A percentile compares a stretch with the other conserved stretches of the same genome.
Evolutionary conservation across 768 basidiomycete genomes (phyloP).

Genomic region (Phylloporus sp.): DNA sequence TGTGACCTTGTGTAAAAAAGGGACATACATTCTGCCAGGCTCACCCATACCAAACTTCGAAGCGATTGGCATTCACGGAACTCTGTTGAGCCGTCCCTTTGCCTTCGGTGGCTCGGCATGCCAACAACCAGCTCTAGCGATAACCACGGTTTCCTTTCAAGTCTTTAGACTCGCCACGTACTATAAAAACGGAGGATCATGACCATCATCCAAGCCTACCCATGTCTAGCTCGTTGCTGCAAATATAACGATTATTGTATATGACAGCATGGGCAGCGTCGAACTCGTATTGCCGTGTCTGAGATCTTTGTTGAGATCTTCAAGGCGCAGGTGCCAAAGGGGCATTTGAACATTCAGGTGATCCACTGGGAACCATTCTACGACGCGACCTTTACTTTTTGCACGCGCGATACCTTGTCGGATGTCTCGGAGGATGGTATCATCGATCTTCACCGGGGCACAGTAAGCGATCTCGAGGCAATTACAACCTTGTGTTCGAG

Average conservation of each 20-base stretch:
- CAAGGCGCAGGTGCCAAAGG: conserved; percentile 33
- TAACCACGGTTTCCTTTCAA: background rate
- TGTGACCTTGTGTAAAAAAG: too few species aligned
- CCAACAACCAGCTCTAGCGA: background rate
- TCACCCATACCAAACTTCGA: too few species aligned
- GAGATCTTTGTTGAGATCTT: conserved; percentile 43
- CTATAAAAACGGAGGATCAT: background rate
- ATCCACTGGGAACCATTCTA: conserved; percentile 56
- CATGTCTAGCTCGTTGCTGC: conserved; percentile 14
- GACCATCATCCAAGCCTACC: conserved; percentile 5
- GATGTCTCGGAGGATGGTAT: conserved; percentile 6
- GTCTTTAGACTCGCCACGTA: conserved; percentile 5
- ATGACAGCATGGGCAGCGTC: conserved; percentile 13
- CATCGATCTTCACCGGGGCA: conserved; percentile 34
- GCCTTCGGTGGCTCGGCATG: too few species aligned
- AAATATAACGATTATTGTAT: conserved; percentile 31
- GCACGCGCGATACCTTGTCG: conserved; percentile 42
- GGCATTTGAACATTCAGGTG: conserved; percentile 7
- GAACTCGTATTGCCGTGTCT: conserved; percentile 53
- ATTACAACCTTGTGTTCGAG: conserved; percentile 46
- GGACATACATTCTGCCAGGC: too few species aligned
- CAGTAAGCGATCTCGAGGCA: conserved; percentile 22
- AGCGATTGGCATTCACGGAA: too few species aligned
- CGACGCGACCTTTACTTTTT: conserved; percentile 53
- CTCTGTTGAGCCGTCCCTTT: too few species aligned